A percentile compares a stretch with the other conserved stretches of the same genome.
phyloP scores from a whole-genome alignment of 1,284 basidiomycete genomes.

The Ganoderma multipileum region DNA sequence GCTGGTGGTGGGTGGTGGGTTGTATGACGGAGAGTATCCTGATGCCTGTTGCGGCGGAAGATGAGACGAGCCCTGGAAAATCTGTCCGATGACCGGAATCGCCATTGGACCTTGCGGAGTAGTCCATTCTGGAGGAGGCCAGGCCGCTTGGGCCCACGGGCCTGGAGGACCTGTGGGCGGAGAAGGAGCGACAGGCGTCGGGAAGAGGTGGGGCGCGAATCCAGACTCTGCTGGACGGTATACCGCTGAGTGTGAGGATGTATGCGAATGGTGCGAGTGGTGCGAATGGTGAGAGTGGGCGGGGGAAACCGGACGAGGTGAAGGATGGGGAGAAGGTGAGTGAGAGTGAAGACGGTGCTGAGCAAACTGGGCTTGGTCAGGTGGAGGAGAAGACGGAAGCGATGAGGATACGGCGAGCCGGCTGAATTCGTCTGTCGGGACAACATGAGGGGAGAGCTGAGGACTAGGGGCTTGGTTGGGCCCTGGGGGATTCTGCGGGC shows the following conservation, averaged over 20 bases:
- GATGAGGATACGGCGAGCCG: slow-evolving; percentile 18
- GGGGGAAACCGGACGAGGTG: slow-evolving; percentile 17
- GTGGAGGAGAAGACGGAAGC: slow-evolving; percentile 17
- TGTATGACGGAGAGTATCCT: slow-evolving; percentile 28
- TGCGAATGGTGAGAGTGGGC: slow-evolving; percentile 26
- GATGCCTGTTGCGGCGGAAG: slow-evolving; percentile 7
- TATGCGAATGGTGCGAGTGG: slow-evolving; percentile 4
- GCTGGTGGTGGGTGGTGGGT: neutral
- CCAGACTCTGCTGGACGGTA: slow-evolving; percentile 16
- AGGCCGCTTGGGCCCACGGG: slow-evolving; percentile 44
- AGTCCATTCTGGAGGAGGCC: slow-evolving; percentile 58
- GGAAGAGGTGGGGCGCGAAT: slow-evolving; percentile 20
- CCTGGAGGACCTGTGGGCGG: slow-evolving; percentile 19
- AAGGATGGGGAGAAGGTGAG: slow-evolving; percentile 26
- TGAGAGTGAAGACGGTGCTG: slow-evolving; percentile 18
- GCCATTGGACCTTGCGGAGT: slow-evolving; percentile 21
- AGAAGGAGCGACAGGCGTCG: slow-evolving; percentile 12
- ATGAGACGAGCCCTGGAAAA: slow-evolving; percentile 12
- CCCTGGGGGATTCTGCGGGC: neutral
- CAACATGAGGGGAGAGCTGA: slow-evolving; percentile 5
- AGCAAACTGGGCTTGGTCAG: slow-evolving; percentile 15
- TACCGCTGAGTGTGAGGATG: slow-evolving; percentile 24
- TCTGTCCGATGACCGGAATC: slow-evolving; percentile 10
- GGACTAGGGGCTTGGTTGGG: slow-evolving; percentile 11
- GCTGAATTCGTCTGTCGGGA: slow-evolving; percentile 19